These are phyloP conservation scores for Rhodotorula kratochvilovae DNA, from an alignment of 768 basidiomycete species.

Conservation along the genomic window DNA sequence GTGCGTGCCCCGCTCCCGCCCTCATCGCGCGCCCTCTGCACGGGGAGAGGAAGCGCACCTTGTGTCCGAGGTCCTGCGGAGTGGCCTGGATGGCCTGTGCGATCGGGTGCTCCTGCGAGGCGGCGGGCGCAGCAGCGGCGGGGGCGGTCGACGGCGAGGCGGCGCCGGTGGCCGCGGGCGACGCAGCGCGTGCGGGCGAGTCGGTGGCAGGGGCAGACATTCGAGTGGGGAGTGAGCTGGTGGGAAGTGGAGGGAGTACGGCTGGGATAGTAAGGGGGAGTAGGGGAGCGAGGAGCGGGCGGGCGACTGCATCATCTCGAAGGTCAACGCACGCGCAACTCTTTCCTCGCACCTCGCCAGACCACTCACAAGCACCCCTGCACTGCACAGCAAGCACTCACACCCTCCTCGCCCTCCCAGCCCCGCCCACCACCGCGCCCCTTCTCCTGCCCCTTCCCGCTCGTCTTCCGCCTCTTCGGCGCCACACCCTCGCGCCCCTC, in stretches of 20 bases:
- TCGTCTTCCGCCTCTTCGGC: background rate
- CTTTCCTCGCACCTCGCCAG: too few relatives aligned
- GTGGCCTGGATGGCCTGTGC: conserved; percentile 35
- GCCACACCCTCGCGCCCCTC: background rate
- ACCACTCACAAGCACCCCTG: too few relatives aligned
- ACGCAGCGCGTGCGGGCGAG: background rate
- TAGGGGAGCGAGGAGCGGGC: background rate
- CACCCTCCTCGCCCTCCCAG: too few relatives aligned
- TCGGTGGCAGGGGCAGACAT: conserved; percentile 12
- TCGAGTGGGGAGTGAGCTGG: background rate
- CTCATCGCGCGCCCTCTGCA: background rate
- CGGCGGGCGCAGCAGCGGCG: background rate
- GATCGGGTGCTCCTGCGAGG: conserved; percentile 7
- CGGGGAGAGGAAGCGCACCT: conserved; percentile 11
- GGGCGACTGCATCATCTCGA: too few relatives aligned
- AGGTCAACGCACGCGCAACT: too few relatives aligned
- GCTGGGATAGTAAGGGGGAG: background rate
- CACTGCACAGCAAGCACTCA: too few relatives aligned
- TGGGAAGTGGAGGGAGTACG: background rate
- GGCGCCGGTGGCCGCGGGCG: background rate
- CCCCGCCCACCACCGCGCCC: background rate
- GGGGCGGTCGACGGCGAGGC: background rate
- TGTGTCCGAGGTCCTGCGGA: conserved; percentile 38
- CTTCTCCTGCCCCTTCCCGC: background rate
- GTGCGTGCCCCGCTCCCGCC: background rate